Evolutionary conservation across 306 rosid species (phyloP).

Genomic region (Coriaria nepalensis): DNA sequence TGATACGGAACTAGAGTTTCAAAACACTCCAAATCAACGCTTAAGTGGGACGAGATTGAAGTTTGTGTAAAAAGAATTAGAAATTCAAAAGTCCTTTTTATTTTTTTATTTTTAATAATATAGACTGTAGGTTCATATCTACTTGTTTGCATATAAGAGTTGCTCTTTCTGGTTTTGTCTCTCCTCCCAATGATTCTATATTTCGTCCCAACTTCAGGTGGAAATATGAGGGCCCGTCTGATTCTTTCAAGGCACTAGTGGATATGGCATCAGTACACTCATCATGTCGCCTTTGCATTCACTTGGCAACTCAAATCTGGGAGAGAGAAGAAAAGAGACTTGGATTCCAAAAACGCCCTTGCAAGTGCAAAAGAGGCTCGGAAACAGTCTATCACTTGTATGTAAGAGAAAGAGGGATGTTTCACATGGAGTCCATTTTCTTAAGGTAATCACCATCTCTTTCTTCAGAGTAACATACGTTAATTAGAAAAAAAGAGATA

Average conservation of each 20-base stretch:
- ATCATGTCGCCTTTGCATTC: constrained; percentile 97
- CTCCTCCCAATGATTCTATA: constrained; percentile 6
- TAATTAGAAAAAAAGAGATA: no score
- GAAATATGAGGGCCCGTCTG: constrained; percentile 93
- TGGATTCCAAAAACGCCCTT: constrained; percentile 60
- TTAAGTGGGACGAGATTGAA: no score
- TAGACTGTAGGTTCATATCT: background rate
- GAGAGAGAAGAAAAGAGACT: constrained; percentile 65
- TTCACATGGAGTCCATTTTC: constrained; percentile 69
- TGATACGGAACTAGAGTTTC: no score
- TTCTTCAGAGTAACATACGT: background rate
- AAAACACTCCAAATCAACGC: no score
- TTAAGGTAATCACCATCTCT: constrained; percentile 45
- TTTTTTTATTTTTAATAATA: no score
- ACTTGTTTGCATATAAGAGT: background rate
- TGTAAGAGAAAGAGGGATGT: constrained; percentile 88
- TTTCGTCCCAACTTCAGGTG: constrained; percentile 45
- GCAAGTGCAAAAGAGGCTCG: constrained; percentile 75
- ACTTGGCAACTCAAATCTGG: constrained; percentile 61
- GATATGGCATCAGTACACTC: constrained; percentile 99
- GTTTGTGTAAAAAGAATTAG: no score
- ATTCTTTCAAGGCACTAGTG: constrained; percentile 92
- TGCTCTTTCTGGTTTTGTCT: background rate
- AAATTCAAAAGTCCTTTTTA: no score
- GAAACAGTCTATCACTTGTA: constrained; percentile 59